Conservation (phyloP, 2,329 filamentous ascomycete species). For the Diaporthe ampelina region DNA sequence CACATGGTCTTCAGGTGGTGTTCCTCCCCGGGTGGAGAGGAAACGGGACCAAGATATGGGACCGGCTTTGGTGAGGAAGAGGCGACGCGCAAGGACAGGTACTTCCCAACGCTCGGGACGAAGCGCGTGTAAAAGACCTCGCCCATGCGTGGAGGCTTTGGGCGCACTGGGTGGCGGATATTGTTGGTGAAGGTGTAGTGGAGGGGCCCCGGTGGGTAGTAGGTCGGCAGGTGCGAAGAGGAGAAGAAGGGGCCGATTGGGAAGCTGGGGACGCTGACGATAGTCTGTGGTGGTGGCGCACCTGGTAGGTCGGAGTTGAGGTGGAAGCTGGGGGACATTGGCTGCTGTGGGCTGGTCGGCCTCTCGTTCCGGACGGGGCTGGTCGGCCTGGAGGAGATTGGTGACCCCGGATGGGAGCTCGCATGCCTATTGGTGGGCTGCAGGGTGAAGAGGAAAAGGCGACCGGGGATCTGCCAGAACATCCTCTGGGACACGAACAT, state of each 20-base stretch:
- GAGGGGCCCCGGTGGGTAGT: slow-evolving; percentile 86
- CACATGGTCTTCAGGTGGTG: slow-evolving; percentile 59
- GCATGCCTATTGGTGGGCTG: slow-evolving; percentile 66
- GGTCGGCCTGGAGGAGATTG: slow-evolving; percentile 65
- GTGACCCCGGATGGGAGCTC: slow-evolving; percentile 62
- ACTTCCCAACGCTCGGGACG: slow-evolving; percentile 84
- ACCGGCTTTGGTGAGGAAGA: slow-evolving; percentile 75
- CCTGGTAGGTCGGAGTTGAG: slow-evolving; percentile 57
- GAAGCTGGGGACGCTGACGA: slow-evolving; percentile 53
- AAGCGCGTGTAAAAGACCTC: slow-evolving; percentile 93
- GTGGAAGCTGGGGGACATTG: slow-evolving; percentile 42
- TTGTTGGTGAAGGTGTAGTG: slow-evolving; percentile 85
- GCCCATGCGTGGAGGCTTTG: slow-evolving; percentile 90
- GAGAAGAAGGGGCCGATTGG: slow-evolving; percentile 82
- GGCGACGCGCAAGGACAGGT: slow-evolving; percentile 89
- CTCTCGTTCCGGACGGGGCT: slow-evolving; percentile 58
- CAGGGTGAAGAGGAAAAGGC: slow-evolving; percentile 89
- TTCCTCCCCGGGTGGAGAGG: slow-evolving; percentile 54
- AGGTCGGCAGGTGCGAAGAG: slow-evolving; percentile 88
- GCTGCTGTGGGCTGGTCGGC: slow-evolving; percentile 49
- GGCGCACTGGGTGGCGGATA: slow-evolving; percentile 86
- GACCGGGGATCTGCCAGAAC: slow-evolving; percentile 94
- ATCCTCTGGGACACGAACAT: slow-evolving; percentile 86
- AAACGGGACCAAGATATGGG: slow-evolving; percentile 72
- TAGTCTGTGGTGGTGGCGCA: slow-evolving; percentile 53